Base-by-base conservation (phyloP, 164 flowering plant genomes). In the Nelumbo lutea region DNA sequence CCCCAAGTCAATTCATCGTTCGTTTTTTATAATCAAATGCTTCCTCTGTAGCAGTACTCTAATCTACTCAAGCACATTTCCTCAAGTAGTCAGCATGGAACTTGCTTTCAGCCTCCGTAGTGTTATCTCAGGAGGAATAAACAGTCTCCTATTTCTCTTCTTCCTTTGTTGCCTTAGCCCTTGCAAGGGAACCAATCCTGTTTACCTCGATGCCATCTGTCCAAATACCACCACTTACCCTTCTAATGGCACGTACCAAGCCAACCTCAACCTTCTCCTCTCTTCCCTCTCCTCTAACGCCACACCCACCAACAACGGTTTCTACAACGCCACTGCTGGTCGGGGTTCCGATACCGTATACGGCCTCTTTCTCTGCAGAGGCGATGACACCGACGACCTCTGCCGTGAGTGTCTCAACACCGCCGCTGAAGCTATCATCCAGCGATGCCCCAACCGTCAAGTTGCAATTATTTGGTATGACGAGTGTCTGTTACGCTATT, bases 401-500 rank as follows among this genome's bases (percentile, higher is more conserved):
- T 81, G 83, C 61, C 48, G 64, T 0, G 59, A 13, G n/a, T 83
- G 82, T 53, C 52, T 81, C 27, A 40, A 55, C 1, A 41, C 7
- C 6, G 65, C 81, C 4, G 48, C 47, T 9, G 2, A 4, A 4
- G 59, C 64, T 1, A 39, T 77, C 14, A n/a, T 1, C 1, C 51
- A 43, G 9, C 15, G 4, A 0, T 83, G 83, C 61, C 76, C 77
- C 9, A 27, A 67, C 61, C 44, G 50, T 9, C 73, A 51, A 68
- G 64, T 63, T 1, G 77, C 77, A 0, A 58, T 79, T 9, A 13
- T 57, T 4, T 75, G 70, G 67, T 79, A 70, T 62, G 76, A 78
- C 6, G 57, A 61, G 14, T 83, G 87, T 52, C 62, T 73, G 79
- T 8, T 83, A 3, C 75, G 76, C 9, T 81, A 77, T 70, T 72